A percentile compares a stretch with the other conserved stretches of the same genome.
Evolutionary conservation across 2,329 filamentous ascomycete genomes (phyloP).

Genomic region (Trichoderma sp.): DNA sequence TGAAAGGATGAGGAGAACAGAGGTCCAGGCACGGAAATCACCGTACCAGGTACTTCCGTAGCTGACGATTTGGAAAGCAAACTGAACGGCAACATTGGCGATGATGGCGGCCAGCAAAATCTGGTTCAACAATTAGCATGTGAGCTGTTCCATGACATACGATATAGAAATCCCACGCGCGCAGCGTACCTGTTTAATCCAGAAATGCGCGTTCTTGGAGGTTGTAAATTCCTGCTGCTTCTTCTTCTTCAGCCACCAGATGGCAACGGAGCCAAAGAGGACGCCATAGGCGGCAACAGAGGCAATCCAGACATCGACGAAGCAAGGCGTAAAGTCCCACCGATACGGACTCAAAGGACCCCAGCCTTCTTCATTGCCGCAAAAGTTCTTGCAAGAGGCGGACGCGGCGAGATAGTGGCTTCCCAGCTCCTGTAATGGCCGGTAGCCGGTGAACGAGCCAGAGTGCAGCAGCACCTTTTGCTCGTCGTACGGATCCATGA

Average conservation of each 20-base stretch:
- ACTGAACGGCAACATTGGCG: conserved; percentile 67
- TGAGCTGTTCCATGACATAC: background rate
- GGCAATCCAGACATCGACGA: conserved; percentile 87
- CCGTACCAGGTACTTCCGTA: conserved; percentile 69
- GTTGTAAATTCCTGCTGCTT: conserved; percentile 64
- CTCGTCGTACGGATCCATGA: conserved; percentile 33
- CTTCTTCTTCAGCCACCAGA: conserved; percentile 76
- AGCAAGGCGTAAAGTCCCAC: conserved; percentile 97
- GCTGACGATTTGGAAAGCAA: conserved; percentile 70
- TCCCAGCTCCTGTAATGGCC: conserved; percentile 50
- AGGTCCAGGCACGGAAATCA: conserved; percentile 86
- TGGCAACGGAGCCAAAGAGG: conserved; percentile 69
- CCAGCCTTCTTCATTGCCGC: conserved; percentile 90
- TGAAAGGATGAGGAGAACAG: conserved; percentile 68
- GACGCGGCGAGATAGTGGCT: conserved; percentile 59
- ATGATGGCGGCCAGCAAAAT: conserved; percentile 65
- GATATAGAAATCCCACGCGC: background rate
- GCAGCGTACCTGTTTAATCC: conserved; percentile 72
- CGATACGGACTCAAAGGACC: conserved; percentile 82
- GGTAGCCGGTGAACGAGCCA: conserved; percentile 61
- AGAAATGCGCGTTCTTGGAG: conserved; percentile 88
- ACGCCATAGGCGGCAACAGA: conserved; percentile 77
- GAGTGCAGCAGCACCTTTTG: conserved; percentile 54
- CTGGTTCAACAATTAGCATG: conserved; percentile 30
- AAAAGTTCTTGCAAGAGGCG: conserved; percentile 61